Evolutionary conservation across 371 early-diverging fungal genomes (phyloP), one percentile per base, ranked within the genome.

Genomic region (Mucor racemosus): DNA sequence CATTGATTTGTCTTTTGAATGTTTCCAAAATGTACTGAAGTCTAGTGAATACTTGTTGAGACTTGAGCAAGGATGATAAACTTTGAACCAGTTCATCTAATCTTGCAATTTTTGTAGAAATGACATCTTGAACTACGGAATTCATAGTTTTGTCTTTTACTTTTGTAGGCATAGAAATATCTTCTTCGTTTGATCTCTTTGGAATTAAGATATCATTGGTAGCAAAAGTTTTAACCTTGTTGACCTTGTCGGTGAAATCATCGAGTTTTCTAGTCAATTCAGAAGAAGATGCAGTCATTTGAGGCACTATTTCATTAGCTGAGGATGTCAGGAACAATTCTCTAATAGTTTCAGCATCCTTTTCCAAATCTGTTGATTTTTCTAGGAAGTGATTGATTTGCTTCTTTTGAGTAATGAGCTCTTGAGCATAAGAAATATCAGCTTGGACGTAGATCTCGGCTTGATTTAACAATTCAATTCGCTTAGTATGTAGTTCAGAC

Each of bases 81-180:
- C 69, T 77, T 15, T 69, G 62, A 0, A 73, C 69, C 13, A 79
- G 55, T 42, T 79, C 76, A 15, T 68, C 64, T 14, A 82, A 15
- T 34, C 75, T 60, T 11, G 42, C 53, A 0, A 69, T 42, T 13
- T 72, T 62, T 34, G 78, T 76, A 3, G 62, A 55, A n/a, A 82
- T 40, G 0, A 75, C 73, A 54, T 82, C 79, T 31, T 74, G 74
- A 6, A 79, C 74, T 14, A 77, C 76, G 31, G 73, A 72, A 19
- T 82, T 72, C 60, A 76, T 68, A 1, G 76, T 72, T 31, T 75
- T 75, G 46, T 79, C 82, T 31, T 76, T 69, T 19, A 78, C 73
- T 35, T 73, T 74, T 5, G 59, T 61, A 17, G 75, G 65, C 58
- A 67, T 73, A 5, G 76, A 53, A 9, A 72, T 64, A 53, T 75